Conservation (phyloP, 2,329 filamentous ascomycete genomes). For the Colletotrichum brevisporum region DNA sequence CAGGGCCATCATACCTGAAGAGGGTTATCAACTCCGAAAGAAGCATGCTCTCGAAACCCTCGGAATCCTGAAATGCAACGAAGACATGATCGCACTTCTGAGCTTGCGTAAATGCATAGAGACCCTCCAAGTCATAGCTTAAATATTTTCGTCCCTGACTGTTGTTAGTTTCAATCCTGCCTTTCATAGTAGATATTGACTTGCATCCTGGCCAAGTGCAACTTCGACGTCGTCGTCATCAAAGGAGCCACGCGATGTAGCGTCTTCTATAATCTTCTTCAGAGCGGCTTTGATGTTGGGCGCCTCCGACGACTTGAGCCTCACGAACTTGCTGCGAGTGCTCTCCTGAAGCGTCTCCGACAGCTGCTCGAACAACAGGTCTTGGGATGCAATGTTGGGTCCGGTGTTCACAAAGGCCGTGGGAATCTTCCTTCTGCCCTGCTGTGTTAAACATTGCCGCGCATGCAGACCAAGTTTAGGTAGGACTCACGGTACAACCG, state of each 20-base stretch:
- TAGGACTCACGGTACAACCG: slow-evolving; percentile 44
- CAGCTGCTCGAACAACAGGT: slow-evolving; percentile 80
- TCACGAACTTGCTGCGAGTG: slow-evolving; percentile 70
- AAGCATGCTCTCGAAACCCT: slow-evolving; percentile 82
- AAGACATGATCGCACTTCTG: slow-evolving; percentile 72
- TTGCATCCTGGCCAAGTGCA: slow-evolving; percentile 62
- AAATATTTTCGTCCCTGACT: slow-evolving; percentile 74
- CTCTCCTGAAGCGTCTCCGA: slow-evolving; percentile 66
- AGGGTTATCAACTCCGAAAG: slow-evolving; percentile 79
- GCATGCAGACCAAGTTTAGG: background rate
- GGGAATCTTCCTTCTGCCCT: slow-evolving; percentile 68
- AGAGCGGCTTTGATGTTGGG: slow-evolving; percentile 80
- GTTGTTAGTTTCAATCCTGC: slow-evolving; percentile 38
- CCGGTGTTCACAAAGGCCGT: slow-evolving; percentile 83
- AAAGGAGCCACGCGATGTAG: slow-evolving; percentile 58
- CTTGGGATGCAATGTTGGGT: slow-evolving; percentile 82
- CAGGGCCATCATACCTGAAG: slow-evolving; percentile 67
- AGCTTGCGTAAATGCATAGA: slow-evolving; percentile 71
- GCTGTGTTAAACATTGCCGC: background rate
- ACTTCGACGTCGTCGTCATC: slow-evolving; percentile 70
- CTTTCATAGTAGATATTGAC: slow-evolving; percentile 39
- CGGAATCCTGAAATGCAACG: slow-evolving; percentile 84
- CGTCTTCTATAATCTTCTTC: slow-evolving; percentile 80
- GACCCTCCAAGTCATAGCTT: slow-evolving; percentile 83
- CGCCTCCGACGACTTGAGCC: slow-evolving; percentile 79